phyloP scores from a whole-genome alignment of 2,329 filamentous ascomycete species.

The Diplodia seriata region DNA sequence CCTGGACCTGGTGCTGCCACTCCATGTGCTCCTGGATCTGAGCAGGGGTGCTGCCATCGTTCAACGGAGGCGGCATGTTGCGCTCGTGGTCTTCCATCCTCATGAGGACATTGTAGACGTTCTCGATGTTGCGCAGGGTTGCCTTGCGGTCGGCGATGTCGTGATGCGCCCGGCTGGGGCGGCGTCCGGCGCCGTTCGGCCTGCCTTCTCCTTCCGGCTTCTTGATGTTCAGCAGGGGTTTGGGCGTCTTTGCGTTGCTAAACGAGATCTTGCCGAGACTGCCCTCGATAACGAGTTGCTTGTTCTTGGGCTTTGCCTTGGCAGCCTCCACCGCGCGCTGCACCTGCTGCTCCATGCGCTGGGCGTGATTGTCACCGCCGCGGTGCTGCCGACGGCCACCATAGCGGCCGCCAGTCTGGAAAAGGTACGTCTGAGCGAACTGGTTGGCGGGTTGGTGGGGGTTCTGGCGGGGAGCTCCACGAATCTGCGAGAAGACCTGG shows the following conservation, averaged over 20 bases:
- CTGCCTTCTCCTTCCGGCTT: conserved; percentile 73
- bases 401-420: conserved; percentile 88
- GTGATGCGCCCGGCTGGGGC: conserved; percentile 56
- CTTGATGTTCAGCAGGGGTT: conserved; percentile 94
- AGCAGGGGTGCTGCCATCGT: conserved; percentile 69
- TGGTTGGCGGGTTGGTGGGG: conserved; percentile 92
- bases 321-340: conserved; percentile 96
- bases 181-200: conserved; percentile 55
- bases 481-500: conserved; percentile 94
- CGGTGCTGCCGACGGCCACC: conserved; percentile 75
- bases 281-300: conserved; percentile 93
- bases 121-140: conserved; percentile 84
- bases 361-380: conserved; percentile 94
- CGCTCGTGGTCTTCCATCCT: conserved; percentile 92
- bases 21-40: conserved; percentile 76
- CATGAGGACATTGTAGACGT: conserved; percentile 87
- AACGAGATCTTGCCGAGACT: conserved; percentile 98
- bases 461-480: conserved; percentile 86
- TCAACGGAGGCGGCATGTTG: conserved; percentile 72
- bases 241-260: conserved; percentile 97
- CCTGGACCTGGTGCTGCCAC: conserved; percentile 74
- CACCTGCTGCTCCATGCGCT: conserved; percentile 99
- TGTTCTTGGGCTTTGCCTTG: conserved; percentile 97
- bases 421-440: conserved; percentile 97
- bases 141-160: conserved; percentile 78